Conservation (phyloP, 2,329 filamentous ascomycete species). For the Colletotrichum aenigma region DNA sequence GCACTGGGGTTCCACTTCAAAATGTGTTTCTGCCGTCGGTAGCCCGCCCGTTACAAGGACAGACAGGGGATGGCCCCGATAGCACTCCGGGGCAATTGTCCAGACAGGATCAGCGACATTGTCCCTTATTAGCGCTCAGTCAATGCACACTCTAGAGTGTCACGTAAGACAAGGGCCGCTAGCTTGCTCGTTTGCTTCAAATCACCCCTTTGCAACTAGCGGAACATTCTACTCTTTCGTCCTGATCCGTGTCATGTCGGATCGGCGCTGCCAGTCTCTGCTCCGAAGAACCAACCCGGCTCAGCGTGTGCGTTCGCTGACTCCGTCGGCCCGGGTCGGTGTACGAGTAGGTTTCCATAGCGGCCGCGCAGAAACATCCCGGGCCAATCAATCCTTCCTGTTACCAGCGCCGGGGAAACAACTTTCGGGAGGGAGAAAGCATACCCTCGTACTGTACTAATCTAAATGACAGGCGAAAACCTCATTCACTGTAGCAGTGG, state of each 20-base stretch:
- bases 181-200: neutral
- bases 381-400: neutral
- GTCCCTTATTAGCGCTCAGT: neutral
- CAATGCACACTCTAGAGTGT: neutral
- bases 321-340: neutral
- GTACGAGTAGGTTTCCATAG: neutral
- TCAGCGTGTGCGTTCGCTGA: neutral
- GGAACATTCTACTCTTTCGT: neutral
- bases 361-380: neutral
- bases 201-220: neutral
- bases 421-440: neutral
- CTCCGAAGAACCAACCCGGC: neutral
- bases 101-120: neutral
- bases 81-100: neutral
- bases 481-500: neutral
- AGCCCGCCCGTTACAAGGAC: neutral
- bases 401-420: neutral
- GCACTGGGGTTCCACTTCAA: neutral
- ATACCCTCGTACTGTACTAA: neutral
- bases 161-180: neutral
- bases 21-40: neutral
- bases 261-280: neutral
- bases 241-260: neutral
- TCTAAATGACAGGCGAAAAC: neutral
- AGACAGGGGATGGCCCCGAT: neutral